Conservation (phyloP, 1,139 yeast genomes). For the Sugiyamaella novakii region DNA sequence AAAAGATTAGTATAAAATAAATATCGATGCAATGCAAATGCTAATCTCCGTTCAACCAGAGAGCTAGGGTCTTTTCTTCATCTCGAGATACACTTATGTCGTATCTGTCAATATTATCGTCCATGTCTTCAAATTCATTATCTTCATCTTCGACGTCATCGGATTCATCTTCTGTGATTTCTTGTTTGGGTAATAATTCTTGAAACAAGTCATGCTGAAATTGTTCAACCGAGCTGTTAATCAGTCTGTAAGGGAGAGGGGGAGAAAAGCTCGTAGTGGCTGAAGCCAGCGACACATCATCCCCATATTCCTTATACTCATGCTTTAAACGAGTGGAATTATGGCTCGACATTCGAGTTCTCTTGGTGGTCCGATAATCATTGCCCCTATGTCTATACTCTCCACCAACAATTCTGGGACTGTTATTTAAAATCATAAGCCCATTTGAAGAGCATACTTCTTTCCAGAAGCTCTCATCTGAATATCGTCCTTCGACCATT, state of each 20-base stretch:
- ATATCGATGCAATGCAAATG: background rate
- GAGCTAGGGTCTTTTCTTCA: conserved; percentile 9
- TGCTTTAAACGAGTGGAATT: background rate
- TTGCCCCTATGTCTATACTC: too few relatives aligned
- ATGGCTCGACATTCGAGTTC: conserved; percentile 3
- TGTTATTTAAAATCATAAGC: background rate
- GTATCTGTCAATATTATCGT: conserved; percentile 1
- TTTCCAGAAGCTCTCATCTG: background rate
- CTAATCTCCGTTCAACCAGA: conserved; percentile 13
- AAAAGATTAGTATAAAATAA: too few relatives aligned
- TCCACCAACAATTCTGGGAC: too few relatives aligned
- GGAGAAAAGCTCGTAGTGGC: too few relatives aligned
- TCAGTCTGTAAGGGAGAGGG: too few relatives aligned
- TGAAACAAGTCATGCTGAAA: background rate
- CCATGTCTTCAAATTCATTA: background rate
- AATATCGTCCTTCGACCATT: conserved; percentile 4
- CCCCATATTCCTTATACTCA: background rate
- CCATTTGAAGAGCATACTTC: background rate
- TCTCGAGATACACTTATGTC: conserved; percentile 14
- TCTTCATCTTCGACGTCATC: background rate
- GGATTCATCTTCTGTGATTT: background rate
- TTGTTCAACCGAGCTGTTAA: background rate
- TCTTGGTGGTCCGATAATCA: too few relatives aligned
- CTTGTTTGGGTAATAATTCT: background rate
- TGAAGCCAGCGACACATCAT: background rate